Evolutionary conservation across 345 rosid genomes (phyloP).

Genomic region (Passiflora organensis): DNA sequence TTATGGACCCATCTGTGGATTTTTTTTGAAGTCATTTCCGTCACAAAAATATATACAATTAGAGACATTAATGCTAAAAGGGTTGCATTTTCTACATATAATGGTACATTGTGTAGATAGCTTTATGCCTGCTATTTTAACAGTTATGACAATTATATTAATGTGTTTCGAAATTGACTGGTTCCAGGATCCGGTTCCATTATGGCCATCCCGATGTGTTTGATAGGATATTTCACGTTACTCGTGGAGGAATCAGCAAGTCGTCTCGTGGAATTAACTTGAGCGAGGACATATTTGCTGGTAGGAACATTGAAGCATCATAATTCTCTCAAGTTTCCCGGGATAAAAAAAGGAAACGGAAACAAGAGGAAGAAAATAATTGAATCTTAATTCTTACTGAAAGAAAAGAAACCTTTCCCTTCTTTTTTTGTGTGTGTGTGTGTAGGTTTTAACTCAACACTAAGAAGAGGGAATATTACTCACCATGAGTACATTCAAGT

Average conservation of each 20-base stretch:
- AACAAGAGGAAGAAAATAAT: background rate
- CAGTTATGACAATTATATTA: no score
- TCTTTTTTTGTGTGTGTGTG: background rate
- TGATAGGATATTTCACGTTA: constrained; percentile 87
- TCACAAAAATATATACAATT: no score
- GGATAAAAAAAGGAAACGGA: background rate
- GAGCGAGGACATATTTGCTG: constrained; percentile 98
- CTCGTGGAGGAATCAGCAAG: constrained; percentile 97
- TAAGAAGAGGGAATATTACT: constrained; percentile 89
- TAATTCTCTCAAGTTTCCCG: background rate
- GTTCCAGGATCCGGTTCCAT: constrained; percentile 83
- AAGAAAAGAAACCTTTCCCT: background rate
- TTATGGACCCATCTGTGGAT: no score
- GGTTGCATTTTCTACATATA: no score
- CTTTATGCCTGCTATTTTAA: no score
- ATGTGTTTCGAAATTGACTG: constrained; percentile 18
- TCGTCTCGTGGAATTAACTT: constrained; percentile 92
- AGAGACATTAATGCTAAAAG: no score
- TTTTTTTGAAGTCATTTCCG: no score
- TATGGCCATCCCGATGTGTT: constrained; percentile 97
- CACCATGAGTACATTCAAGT: constrained; percentile 99
- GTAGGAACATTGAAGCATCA: constrained; percentile 32
- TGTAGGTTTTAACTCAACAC: constrained; percentile 86
- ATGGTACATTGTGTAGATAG: no score
- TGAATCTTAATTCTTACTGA: constrained; percentile 1